Evolutionary conservation across 2,329 filamentous ascomycete species (phyloP), one percentile per base, ranked within the genome.

Genomic region (Plenodomus tracheiphilus): DNA sequence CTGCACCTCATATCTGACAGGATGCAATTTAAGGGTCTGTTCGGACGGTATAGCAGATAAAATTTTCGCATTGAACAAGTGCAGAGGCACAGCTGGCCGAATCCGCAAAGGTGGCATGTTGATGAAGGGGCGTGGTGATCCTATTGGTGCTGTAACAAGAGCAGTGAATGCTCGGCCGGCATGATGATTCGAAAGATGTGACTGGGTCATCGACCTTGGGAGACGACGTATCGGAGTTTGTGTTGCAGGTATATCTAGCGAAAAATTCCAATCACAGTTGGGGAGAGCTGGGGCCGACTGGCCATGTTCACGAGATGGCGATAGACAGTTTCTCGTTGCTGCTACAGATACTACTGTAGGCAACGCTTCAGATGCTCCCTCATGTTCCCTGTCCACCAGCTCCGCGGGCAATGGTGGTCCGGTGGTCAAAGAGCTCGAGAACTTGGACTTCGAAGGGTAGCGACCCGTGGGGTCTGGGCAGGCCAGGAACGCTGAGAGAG

Each of bases 401-500:
- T 4, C 9, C 28, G 4, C 13, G 7, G 28, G 11, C 4, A 11
- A 32, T 32, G 28, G 6, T 4, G 28, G 11, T 4, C 28, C 13
- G 28, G 11, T 34, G 9, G 43, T 19, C 15, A 5, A n/a, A 43
- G 43, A n/a, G 17, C 18, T 21, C 35, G 13, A 15, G 7, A 39
- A 38, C 22, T 32, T 44, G 20, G 46, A 21, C 11, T 17, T 38
- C 2, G 53, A 30, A 21, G 43, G 35, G 22, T 39, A 36, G 22
- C 34, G 43, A 34, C 30, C 28, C 15, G 39, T 22, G 16, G 39
- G 6, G 36, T 44, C 50, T 22, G 45, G 46, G 40, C 32, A 44
- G 10, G 53, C 34, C 10, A 62, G 43, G 28, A 61, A 64, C 8
- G 55, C 54, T 15, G 62, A 56, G 16, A 54, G 38, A 2, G 59